phyloP scores from a whole-genome alignment of 2,329 filamentous ascomycete species.

The Ophiocordyceps polyrhachis-furcata region DNA sequence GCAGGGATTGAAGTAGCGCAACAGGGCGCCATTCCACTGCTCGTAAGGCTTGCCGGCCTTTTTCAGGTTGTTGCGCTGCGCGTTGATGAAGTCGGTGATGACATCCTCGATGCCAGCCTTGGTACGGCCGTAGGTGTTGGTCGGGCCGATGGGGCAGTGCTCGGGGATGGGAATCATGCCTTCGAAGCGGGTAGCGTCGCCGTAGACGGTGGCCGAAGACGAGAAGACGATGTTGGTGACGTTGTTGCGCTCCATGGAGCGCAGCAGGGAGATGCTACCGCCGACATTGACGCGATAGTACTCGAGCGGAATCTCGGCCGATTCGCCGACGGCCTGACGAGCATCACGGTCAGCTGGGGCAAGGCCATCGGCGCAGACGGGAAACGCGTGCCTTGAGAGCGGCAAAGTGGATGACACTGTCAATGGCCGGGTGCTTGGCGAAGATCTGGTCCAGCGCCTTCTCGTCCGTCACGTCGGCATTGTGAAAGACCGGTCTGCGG shows the following conservation, averaged over 20 bases:
- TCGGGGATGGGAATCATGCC: conserved; percentile 99
- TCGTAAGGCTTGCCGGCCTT: conserved; percentile 62
- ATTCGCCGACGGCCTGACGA: conserved; percentile 78
- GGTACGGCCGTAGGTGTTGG: conserved; percentile 94
- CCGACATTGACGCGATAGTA: conserved; percentile 97
- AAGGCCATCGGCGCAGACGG: neutral
- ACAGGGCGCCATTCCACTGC: conserved; percentile 80
- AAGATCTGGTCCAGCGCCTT: conserved; percentile 73
- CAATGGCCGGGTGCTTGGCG: conserved; percentile 73
- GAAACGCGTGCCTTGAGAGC: conserved; percentile 55
- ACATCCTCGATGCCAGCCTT: conserved; percentile 84
- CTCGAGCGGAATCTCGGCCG: conserved; percentile 79
- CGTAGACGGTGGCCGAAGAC: conserved; percentile 93
- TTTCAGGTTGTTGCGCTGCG: conserved; percentile 64
- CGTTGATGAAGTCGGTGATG: conserved; percentile 79
- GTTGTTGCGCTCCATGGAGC: conserved; percentile 74
- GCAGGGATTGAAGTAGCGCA: conserved; percentile 96
- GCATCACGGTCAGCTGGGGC: conserved; percentile 3
- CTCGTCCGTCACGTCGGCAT: conserved; percentile 79
- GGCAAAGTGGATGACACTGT: conserved; percentile 97
- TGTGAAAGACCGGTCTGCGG: conserved; percentile 68
- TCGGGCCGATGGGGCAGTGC: conserved; percentile 85
- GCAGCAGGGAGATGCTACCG: conserved; percentile 73
- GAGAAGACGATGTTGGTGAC: conserved; percentile 98
- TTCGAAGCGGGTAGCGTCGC: conserved; percentile 85